phyloP scores from a whole-genome alignment of 805 yeast genomes.

The Kluyveromyces aestuarii region DNA sequence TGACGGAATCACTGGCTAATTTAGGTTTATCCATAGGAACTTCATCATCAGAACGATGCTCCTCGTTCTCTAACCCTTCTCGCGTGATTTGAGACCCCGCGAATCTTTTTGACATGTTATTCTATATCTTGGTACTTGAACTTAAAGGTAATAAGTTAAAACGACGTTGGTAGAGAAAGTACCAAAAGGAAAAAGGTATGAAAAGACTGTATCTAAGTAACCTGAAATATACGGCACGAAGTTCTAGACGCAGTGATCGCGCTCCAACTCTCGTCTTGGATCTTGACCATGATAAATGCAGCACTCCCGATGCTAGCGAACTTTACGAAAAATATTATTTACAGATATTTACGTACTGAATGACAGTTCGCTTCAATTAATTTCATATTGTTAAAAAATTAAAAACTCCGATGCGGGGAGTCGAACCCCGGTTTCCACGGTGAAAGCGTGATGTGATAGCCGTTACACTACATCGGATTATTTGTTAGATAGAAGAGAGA shows the following conservation, averaged over 20 bases:
- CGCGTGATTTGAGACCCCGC: constrained; percentile 58
- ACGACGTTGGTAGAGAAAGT: too few species aligned
- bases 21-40: constrained; percentile 12
- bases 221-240: too few species aligned
- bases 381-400: constrained; percentile 1
- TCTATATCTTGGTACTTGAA: not conserved
- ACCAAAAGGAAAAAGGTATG: too few species aligned
- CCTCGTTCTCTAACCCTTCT: constrained; percentile 33
- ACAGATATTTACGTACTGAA: not conserved
- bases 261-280: too few species aligned
- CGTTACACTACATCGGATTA: constrained; percentile 31
- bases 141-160: too few species aligned
- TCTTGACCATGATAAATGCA: too few species aligned
- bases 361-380: not conserved
- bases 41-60: constrained; percentile 34
- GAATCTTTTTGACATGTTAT: constrained; percentile 53
- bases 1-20: constrained; percentile 50
- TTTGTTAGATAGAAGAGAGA: too few species aligned
- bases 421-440: constrained; percentile 34
- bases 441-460: constrained; percentile 33
- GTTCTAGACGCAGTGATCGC: too few species aligned
- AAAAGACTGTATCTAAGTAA: too few species aligned
- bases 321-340: not conserved
- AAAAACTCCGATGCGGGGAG: constrained; percentile 30
- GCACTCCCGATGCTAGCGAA: not conserved